Base-by-base conservation (phyloP, 164 flowering plant species). In the Annona squamosa region DNA sequence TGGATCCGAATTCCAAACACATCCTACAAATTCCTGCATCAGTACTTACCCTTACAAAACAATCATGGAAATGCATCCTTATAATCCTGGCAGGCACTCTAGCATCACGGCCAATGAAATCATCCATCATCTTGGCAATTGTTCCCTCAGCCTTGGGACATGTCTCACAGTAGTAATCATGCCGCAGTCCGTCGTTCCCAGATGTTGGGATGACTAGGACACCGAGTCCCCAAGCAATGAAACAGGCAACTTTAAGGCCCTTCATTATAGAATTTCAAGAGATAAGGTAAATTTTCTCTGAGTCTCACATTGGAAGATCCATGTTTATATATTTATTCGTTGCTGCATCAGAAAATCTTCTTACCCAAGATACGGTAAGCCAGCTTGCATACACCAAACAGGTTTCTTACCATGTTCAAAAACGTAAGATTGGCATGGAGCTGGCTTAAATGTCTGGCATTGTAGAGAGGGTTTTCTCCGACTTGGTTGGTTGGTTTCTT, bases 61-160 rank as follows among this genome's bases (percentile, higher is more conserved):
- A 83, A 52, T 83, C 85, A 18, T 83, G 85, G 80, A 83, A 83
- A 56, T 78, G 85, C 75, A 83, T 57, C 62, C 85, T 80, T 73
- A 83, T 71, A 17, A 83, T 26, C 72, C 78, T 73, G 4, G 85
- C 62, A 45, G 83, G 82, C 67, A 83, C 73, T 0, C 75, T 74
- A 4, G 16, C 41, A 70, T 80, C 85, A 18, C 72, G 42, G 2
- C 10, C 16, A 42, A 83, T 67, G 71, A 78, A 70, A 67, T 66
- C 75, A 16, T 26, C 6, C 69, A 79, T 64, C 72, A 67, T 70
- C 16, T 47, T 65, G 3, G 77, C 75, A 48, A 80, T 75, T 43
- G 78, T 69, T 10, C 9, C 57, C 67, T 83, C 83, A 3, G 75
- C 77, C 45, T 61, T 61, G 9, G 85, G 85, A 65, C 85, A 83